Evolutionary conservation across 805 yeast species (phyloP).

Genomic region (Metschnikowia amazonensis): DNA sequence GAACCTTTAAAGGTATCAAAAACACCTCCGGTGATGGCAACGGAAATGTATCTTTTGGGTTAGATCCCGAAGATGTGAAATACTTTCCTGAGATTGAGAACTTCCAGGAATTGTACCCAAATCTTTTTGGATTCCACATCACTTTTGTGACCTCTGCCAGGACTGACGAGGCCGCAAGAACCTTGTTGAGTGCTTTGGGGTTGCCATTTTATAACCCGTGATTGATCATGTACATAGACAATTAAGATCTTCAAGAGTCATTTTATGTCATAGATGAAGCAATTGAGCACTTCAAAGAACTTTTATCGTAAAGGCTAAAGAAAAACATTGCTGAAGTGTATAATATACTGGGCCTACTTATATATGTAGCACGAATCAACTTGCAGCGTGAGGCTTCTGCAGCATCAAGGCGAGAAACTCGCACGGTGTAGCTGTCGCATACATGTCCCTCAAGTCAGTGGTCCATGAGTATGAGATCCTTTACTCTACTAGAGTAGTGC

Average conservation of each 20-base stretch:
- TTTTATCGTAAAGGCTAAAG: not conserved
- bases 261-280: not conserved
- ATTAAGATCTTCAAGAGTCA: not conserved
- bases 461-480: constrained; percentile 46
- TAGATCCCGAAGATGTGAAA: constrained; percentile 70
- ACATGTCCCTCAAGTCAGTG: constrained; percentile 27
- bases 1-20: constrained; percentile 79
- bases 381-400: not conserved
- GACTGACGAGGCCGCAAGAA: constrained; percentile 85
- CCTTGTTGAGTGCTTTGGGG: constrained; percentile 75
- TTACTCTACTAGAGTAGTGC: constrained; percentile 42
- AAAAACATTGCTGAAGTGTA: not conserved
- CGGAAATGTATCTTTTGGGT: constrained; percentile 85
- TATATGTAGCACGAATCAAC: not conserved
- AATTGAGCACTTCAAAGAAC: not conserved
- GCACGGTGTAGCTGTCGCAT: not conserved
- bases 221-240: constrained; percentile 11
- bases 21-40: constrained; percentile 74
- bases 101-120: constrained; percentile 86
- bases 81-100: constrained; percentile 92
- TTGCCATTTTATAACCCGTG: constrained; percentile 55
- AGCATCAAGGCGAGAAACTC: not conserved
- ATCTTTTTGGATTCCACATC: constrained; percentile 79
- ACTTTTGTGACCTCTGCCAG: constrained; percentile 86
- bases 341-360: not conserved